A percentile compares a stretch with the other conserved stretches of the same genome.
These are phyloP conservation scores for Pseudozyma pruni DNA, from an alignment of 1,284 basidiomycete genomes.

Conservation along the genomic window DNA sequence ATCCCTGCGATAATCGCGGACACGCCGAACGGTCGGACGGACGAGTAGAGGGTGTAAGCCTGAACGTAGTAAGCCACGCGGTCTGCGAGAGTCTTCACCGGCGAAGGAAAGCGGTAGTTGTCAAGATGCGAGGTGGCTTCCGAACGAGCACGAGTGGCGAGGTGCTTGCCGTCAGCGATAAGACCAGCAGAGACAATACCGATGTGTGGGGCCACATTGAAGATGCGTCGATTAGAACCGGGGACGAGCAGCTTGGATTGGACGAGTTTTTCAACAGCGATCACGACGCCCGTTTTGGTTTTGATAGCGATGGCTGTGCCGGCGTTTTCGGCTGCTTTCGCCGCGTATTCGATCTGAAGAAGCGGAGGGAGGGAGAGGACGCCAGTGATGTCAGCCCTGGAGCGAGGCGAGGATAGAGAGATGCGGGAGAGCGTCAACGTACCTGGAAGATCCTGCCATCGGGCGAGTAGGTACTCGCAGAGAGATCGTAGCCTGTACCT, in stretches of 20 bases:
- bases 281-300: constrained; percentile 89
- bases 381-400: background rate
- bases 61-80: constrained; percentile 90
- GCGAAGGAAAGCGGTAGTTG: constrained; percentile 79
- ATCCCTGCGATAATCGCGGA: constrained; percentile 89
- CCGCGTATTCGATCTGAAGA: constrained; percentile 88
- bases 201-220: constrained; percentile 90
- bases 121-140: constrained; percentile 84
- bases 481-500: constrained; percentile 97
- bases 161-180: constrained; percentile 90
- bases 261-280: constrained; percentile 95
- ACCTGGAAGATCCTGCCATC: constrained; percentile 95
- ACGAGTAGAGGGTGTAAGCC: constrained; percentile 96
- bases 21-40: constrained; percentile 95
- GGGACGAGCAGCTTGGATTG: constrained; percentile 96
- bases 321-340: constrained; percentile 97
- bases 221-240: constrained; percentile 90
- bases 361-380: background rate
- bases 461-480: constrained; percentile 96
- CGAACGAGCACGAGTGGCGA: constrained; percentile 84
- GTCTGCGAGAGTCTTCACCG: constrained; percentile 85
- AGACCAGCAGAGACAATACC: constrained; percentile 86
- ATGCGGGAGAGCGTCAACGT: constrained; percentile 1
- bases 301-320: constrained; percentile 81
- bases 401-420: background rate